Percentiles rank a stretch among this genome's conserved stretches.
Conservation (phyloP, 805 yeast genomes). For the Candida manassasensis region DNA sequence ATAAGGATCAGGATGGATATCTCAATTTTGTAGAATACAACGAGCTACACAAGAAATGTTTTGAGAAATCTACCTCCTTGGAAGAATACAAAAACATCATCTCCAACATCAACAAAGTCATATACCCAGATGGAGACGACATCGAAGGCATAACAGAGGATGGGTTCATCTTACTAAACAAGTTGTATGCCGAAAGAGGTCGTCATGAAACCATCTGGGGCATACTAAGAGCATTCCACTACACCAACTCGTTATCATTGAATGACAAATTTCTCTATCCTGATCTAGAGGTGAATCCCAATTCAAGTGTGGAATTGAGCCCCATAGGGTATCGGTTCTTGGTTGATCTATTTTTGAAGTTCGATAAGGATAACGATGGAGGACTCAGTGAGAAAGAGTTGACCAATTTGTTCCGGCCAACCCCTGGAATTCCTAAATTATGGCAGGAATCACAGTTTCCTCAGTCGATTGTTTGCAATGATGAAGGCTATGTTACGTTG, state of each 20-base stretch:
- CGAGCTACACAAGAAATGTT: constrained; percentile 69
- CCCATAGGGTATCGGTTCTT: constrained; percentile 90
- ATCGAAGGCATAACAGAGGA: constrained; percentile 57
- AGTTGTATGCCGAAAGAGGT: constrained; percentile 82
- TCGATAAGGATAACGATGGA: constrained; percentile 95
- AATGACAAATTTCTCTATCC: constrained; percentile 80
- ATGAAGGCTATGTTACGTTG: constrained; percentile 80
- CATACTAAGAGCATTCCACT: constrained; percentile 78
- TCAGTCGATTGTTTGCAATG: constrained; percentile 80
- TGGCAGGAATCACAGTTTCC: constrained; percentile 91
- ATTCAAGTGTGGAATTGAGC: constrained; percentile 82
- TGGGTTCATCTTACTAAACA: constrained; percentile 76
- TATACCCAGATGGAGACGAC: constrained; percentile 20
- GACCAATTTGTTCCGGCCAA: constrained; percentile 67
- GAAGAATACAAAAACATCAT: constrained; percentile 37
- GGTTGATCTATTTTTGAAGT: constrained; percentile 82
- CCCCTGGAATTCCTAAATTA: constrained; percentile 85
- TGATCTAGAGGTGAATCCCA: constrained; percentile 62
- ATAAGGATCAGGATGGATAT: constrained; percentile 85
- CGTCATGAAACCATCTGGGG: constrained; percentile 98
- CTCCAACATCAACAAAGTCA: constrained; percentile 27
- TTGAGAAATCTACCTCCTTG: constrained; percentile 43
- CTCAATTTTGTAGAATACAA: constrained; percentile 68
- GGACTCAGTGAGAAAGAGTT: constrained; percentile 79
- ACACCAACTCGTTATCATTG: constrained; percentile 86